These are phyloP conservation scores for Aspergillus aculeatinus DNA, from an alignment of 2,329 filamentous ascomycete genomes.

Conservation along the genomic window DNA sequence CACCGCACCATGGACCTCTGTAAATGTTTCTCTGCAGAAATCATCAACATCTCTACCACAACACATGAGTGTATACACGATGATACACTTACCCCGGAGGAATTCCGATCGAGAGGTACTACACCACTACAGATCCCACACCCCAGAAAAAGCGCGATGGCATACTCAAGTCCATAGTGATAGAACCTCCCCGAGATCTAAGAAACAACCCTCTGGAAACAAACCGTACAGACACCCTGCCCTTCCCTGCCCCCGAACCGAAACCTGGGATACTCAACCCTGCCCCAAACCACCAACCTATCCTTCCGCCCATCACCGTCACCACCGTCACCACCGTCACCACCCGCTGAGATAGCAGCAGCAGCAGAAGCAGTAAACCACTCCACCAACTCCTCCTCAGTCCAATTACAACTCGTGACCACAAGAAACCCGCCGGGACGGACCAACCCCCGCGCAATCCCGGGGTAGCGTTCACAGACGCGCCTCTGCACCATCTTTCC, in stretches of 20 bases:
- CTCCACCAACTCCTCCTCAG: slow-evolving; percentile 73
- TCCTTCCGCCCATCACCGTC: slow-evolving; percentile 16
- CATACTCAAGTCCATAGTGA: no score
- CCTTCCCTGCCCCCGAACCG: slow-evolving; percentile 86
- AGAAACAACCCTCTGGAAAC: slow-evolving; percentile 60
- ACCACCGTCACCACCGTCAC: slow-evolving; percentile 14
- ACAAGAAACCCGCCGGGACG: slow-evolving; percentile 71
- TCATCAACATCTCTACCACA: no score
- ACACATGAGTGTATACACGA: no score
- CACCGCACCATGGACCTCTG: no score
- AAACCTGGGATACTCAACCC: slow-evolving; percentile 80
- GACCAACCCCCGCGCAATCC: slow-evolving; percentile 67
- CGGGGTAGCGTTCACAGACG: slow-evolving; percentile 72
- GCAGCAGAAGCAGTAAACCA: slow-evolving; percentile 65
- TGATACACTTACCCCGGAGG: no score
- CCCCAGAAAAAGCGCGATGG: no score
- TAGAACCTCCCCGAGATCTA: background rate
- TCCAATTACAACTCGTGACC: slow-evolving; percentile 98
- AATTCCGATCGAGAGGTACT: no score
- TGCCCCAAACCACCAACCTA: slow-evolving; percentile 61
- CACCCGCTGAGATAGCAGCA: slow-evolving; percentile 10
- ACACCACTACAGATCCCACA: no score
- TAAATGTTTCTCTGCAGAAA: no score
- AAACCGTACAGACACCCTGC: slow-evolving; percentile 83
- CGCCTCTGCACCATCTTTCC: slow-evolving; percentile 46